Evolutionary conservation across 148 eudicot genomes (phyloP).

Genomic region (Drosera capensis): DNA sequence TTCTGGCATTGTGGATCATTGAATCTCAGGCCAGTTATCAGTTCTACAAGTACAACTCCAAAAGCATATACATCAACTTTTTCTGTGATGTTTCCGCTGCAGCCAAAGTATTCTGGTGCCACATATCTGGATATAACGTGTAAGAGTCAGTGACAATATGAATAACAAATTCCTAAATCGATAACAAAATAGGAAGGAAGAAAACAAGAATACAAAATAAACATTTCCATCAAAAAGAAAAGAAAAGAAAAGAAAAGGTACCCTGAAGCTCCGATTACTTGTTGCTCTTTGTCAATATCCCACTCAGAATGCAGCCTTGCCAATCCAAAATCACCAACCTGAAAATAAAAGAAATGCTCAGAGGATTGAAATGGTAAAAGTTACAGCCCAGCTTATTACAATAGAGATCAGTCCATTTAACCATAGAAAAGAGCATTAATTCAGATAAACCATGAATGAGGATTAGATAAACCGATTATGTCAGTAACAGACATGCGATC

Average conservation of each 20-base stretch:
- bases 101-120: constrained; percentile 75
- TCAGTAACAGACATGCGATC: too few relatives aligned
- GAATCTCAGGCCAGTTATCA: constrained; percentile 53
- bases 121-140: constrained; percentile 33
- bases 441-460: too few relatives aligned
- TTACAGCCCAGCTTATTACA: neutral
- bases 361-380: neutral
- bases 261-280: constrained; percentile 57
- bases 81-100: constrained; percentile 50
- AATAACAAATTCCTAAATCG: neutral
- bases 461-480: too few relatives aligned
- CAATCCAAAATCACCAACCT: constrained; percentile 88
- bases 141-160: neutral
- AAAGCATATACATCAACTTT: constrained; percentile 80
- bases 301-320: constrained; percentile 67
- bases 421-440: neutral
- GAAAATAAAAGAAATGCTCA: constrained; percentile 1
- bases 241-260: constrained; percentile 11
- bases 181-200: neutral
- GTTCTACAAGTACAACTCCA: constrained; percentile 64
- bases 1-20: constrained; percentile 31
- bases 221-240: neutral
- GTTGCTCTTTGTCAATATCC: constrained; percentile 39
- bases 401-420: neutral
- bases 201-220: neutral